Conservation (phyloP, 2,329 filamentous ascomycete species). For the Scedosporium boydii region DNA sequence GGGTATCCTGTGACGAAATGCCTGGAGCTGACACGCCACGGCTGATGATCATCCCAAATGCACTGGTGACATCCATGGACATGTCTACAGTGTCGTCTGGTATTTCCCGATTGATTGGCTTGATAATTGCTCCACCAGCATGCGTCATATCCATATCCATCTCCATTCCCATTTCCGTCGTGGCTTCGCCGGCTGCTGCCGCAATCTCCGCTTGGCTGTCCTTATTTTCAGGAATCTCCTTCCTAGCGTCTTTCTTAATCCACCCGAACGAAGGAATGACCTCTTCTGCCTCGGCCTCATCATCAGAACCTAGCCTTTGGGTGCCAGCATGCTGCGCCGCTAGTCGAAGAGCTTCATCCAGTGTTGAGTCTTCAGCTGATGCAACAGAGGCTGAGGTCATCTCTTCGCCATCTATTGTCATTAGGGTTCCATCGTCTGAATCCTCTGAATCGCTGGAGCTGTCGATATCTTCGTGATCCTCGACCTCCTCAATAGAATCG, state of each 20-base stretch:
- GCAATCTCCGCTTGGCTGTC: conserved; percentile 20
- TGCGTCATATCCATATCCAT: conserved; percentile 48
- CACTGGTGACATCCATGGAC: conserved; percentile 90
- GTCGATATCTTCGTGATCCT: conserved; percentile 32
- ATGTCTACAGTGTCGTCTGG: conserved; percentile 52
- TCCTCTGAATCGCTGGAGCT: conserved; percentile 43
- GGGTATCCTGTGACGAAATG: not conserved
- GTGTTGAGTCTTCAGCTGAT: conserved; percentile 50
- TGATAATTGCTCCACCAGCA: conserved; percentile 45
- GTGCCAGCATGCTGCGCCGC: conserved; percentile 70
- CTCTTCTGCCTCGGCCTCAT: conserved; percentile 42
- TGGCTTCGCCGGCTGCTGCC: conserved; percentile 29
- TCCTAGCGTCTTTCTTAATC: conserved; percentile 43
- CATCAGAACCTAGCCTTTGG: conserved; percentile 47
- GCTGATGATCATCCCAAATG: conserved; percentile 67
- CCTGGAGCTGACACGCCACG: conserved; percentile 15
- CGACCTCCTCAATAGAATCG: conserved; percentile 39
- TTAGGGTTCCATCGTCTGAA: conserved; percentile 68
- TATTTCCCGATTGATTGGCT: conserved; percentile 16
- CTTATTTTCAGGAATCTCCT: not conserved
- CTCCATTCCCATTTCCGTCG: conserved; percentile 30
- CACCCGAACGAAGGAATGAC: conserved; percentile 70
- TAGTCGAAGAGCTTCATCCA: conserved; percentile 70
- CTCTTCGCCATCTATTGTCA: conserved; percentile 74
- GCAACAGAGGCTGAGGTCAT: conserved; percentile 59